These are phyloP conservation scores for Isabelozyma gotoi DNA, from an alignment of 805 yeast genomes.

Conservation along the genomic window DNA sequence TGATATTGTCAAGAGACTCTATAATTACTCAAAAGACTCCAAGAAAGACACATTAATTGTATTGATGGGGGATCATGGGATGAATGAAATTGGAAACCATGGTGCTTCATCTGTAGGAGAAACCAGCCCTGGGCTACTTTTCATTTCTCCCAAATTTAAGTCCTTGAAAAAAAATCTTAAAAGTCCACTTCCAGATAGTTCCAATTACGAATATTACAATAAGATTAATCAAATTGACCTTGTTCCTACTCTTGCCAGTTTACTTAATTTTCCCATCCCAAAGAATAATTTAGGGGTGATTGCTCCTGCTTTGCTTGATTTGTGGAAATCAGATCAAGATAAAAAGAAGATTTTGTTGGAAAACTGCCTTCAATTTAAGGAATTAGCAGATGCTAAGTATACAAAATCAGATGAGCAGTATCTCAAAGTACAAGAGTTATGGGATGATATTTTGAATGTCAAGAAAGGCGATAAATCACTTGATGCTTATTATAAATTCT, in stretches of 20 bases:
- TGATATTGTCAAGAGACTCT: conserved; percentile 53
- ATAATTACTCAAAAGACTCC: conserved; percentile 19
- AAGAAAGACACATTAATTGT: conserved; percentile 58
- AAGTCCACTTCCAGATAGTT: conserved; percentile 39
- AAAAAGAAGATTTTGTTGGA: conserved; percentile 42
- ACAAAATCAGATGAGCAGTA: conserved; percentile 12
- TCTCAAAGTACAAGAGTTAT: conserved; percentile 1
- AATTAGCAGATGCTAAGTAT: conserved; percentile 43
- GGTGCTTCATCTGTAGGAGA: conserved; percentile 95
- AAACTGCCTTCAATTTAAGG: conserved; percentile 57
- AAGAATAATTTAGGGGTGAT: conserved; percentile 73
- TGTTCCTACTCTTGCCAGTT: conserved; percentile 65
- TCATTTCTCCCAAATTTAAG: conserved; percentile 63
- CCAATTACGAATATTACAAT: conserved; percentile 52
- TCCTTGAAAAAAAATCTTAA: conserved; percentile 14
- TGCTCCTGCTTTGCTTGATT: conserved; percentile 52
- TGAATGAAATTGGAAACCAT: conserved; percentile 94
- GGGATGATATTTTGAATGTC: conserved; percentile 6
- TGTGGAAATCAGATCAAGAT: conserved; percentile 44
- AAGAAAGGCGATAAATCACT: conserved; percentile 5
- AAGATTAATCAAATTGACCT: conserved; percentile 66
- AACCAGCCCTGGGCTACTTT: conserved; percentile 78
- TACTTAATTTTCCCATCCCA: conserved; percentile 68
- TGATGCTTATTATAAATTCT: conserved; percentile 24
- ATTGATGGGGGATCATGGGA: conserved; percentile 92